A percentile compares a stretch with the other conserved stretches of the same genome.
Conservation (phyloP, 1,284 basidiomycete species). For the Inonotus obliquus region DNA sequence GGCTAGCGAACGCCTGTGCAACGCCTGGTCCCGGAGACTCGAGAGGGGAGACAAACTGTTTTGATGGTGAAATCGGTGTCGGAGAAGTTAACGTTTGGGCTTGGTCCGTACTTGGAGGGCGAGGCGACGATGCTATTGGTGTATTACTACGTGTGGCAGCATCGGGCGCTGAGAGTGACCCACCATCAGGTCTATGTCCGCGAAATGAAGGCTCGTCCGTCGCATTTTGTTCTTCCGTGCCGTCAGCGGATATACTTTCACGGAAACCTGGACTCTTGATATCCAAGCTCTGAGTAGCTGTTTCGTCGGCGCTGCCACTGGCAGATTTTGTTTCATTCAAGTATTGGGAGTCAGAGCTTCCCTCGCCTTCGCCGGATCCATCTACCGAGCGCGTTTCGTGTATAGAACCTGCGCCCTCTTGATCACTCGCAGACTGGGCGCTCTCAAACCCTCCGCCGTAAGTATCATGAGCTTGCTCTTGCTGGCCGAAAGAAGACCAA, state of each 20-base stretch:
- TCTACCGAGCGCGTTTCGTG: not conserved
- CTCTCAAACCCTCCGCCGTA: not conserved
- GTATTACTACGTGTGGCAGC: not conserved
- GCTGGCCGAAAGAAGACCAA: conserved; percentile 50
- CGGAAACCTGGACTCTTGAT: conserved; percentile 12
- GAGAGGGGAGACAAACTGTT: conserved; percentile 47
- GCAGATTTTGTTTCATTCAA: not conserved
- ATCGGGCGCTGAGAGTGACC: not conserved
- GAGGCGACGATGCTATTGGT: not conserved
- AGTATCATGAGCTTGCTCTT: not conserved
- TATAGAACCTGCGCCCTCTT: not conserved
- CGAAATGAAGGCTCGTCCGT: not conserved
- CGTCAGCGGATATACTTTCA: conserved; percentile 14
- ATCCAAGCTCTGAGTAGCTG: not conserved
- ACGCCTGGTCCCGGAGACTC: conserved; percentile 36
- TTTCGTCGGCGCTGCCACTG: not conserved
- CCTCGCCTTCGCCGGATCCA: not conserved
- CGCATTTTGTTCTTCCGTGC: not conserved
- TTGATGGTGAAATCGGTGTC: conserved; percentile 23
- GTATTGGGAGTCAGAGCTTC: not conserved
- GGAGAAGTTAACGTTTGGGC: not conserved
- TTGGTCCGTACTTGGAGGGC: not conserved
- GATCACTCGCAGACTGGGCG: not conserved
- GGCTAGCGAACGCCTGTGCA: conserved; percentile 49
- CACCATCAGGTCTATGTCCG: not conserved